Conservation (phyloP, 2,329 filamentous ascomycete species). For the Alternaria sp. region DNA sequence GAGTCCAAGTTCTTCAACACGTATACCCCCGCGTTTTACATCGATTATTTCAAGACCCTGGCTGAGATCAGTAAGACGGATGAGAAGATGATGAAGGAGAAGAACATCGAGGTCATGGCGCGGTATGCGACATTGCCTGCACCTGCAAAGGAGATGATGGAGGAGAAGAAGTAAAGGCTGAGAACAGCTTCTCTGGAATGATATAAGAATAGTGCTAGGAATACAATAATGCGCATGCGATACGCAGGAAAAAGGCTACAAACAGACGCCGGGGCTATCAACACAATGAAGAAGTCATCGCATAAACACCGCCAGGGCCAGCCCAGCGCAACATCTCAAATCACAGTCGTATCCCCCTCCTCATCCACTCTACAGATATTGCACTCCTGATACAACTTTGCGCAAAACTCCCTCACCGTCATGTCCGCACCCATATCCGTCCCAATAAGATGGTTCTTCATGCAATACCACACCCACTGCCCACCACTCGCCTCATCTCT, state of each 20-base stretch:
- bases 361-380: slow-evolving; percentile 25
- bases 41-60: slow-evolving; percentile 64
- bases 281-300: neutral
- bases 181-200: neutral
- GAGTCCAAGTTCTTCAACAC: slow-evolving; percentile 65
- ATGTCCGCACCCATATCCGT: slow-evolving; percentile 25
- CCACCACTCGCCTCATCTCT: slow-evolving; percentile 27
- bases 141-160: slow-evolving; percentile 50
- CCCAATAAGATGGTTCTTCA: slow-evolving; percentile 33
- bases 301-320: neutral
- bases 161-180: slow-evolving; percentile 22
- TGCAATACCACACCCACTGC: slow-evolving; percentile 45
- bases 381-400: slow-evolving; percentile 38
- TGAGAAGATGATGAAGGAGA: slow-evolving; percentile 56
- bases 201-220: neutral
- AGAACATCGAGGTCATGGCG: slow-evolving; percentile 57
- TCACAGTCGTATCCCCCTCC: slow-evolving; percentile 10
- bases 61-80: slow-evolving; percentile 54
- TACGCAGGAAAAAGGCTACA: neutral
- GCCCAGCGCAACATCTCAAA: neutral
- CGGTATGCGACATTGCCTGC: slow-evolving; percentile 59
- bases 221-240: neutral
- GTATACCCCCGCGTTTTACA: slow-evolving; percentile 63
- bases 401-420: slow-evolving; percentile 41
- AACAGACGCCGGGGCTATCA: neutral